These are phyloP conservation scores for Monosporascus sp. DNA, from an alignment of 2,329 filamentous ascomycete genomes.

Conservation along the genomic window DNA sequence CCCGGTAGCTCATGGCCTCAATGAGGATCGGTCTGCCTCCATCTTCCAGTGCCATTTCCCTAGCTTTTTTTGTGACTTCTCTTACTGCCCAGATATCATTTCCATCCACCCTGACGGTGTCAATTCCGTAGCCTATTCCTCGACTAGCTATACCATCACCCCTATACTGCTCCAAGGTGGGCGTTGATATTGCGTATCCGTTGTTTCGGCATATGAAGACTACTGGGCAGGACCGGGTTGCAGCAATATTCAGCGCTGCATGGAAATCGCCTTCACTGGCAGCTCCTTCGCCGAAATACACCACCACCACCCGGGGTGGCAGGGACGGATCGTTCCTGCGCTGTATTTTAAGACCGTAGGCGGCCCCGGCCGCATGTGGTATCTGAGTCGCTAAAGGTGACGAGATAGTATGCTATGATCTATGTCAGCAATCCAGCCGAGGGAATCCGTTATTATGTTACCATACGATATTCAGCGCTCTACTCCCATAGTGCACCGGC, in stretches of 20 bases:
- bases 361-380: slow-evolving; percentile 80
- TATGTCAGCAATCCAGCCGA: slow-evolving; percentile 7
- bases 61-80: slow-evolving; percentile 71
- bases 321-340: slow-evolving; percentile 64
- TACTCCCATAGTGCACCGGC: slow-evolving; percentile 93
- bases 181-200: slow-evolving; percentile 85
- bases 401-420: slow-evolving; percentile 68
- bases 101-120: slow-evolving; percentile 88
- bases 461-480: slow-evolving; percentile 74
- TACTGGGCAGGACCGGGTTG: slow-evolving; percentile 79
- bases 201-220: slow-evolving; percentile 92
- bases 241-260: slow-evolving; percentile 83
- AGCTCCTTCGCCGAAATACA: slow-evolving; percentile 88
- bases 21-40: slow-evolving; percentile 82
- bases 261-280: slow-evolving; percentile 92
- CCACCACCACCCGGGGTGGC: slow-evolving; percentile 65
- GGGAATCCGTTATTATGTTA: background rate
- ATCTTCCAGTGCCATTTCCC: slow-evolving; percentile 70
- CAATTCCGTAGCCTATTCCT: slow-evolving; percentile 87
- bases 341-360: slow-evolving; percentile 82
- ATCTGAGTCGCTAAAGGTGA: slow-evolving; percentile 85
- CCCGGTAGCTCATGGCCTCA: slow-evolving; percentile 97
- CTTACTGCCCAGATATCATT: slow-evolving; percentile 89
- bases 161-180: slow-evolving; percentile 84
- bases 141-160: slow-evolving; percentile 86